Base-by-base conservation (phyloP, 208 protist genomes). In the Trypanosoma mega region DNA sequence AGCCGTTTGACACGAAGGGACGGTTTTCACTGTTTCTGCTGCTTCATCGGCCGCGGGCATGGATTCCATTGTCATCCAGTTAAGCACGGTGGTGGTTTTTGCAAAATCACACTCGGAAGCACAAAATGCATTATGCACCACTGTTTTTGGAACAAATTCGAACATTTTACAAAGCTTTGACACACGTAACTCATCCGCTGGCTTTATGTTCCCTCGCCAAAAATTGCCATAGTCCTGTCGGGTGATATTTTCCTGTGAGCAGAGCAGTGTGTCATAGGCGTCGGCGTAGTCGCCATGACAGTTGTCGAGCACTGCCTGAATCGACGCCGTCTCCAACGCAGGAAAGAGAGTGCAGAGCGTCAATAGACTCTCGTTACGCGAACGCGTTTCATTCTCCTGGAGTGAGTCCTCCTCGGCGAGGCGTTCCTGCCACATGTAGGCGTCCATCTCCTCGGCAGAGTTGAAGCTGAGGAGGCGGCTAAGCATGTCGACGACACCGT, bases 291-390 rank as follows among this genome's bases (percentile, higher is more conserved):
- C 80, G 33, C 60, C 58, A 23, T 62, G 37, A 58, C 70, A 64
- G 21, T 65, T 47, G 24, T 60, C 39, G 37, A 92, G 64, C 3
- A 84, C 82, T 27, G 76, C 79, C 67, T 85, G 68, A 49, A 92
- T 73, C 2, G 59, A 63, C 0, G 63, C 3, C 30, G 67, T 56
- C 12, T 90, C 82, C 18, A 77, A 31, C 0, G 45, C 62, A 37
- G 88, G 85, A 49, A 94, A 92, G 14, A 94, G 71, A 20, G 63
- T 52, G 45, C 76, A 70, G 0, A 94, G 77, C 9, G 85, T 90
- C n/a, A 94, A 67, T 16, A 92, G 48, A 18, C 44, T 63, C 23
- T 87, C 76, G 51, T 76, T 69, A 14, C 49, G 52, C 1, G 66
- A 62, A 5, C 56, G 52, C 18, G 50, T 29, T 52, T 63, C 63